Evolutionary conservation across 768 basidiomycete species (phyloP), one percentile per base, ranked within the genome.

Genomic region (Suillus sp.): DNA sequence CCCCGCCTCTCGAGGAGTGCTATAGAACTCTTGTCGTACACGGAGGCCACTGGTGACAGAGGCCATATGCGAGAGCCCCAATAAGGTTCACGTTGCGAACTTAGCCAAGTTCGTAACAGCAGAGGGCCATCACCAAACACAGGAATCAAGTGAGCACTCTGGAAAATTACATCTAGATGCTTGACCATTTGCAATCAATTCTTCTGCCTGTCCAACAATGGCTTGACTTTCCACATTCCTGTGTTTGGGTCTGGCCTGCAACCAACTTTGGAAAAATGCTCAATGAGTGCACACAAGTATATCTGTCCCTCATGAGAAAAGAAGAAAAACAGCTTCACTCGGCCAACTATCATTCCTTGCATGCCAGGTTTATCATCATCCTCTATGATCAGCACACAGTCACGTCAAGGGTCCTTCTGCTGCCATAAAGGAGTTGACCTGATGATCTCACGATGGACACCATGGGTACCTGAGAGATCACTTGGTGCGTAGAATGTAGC

Each of bases 131-230:
- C 11, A 11, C 72, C 73, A 62, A 68, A 73, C 20, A 74, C 64
- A 11, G 67, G 69, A 35, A 76, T 69, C 1, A 78, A 56, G 65
- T 80, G 78, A 5, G 74, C 75, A 51, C 69, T 67, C 2, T 71
- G 70, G 5, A 75, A 30, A 56, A 79, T 72, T 1, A 72, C 59
- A 54, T 78, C 74, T 2, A 79, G 25, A 37, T 74, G 68, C 48
- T 77, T 71, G 7, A 78, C 65, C 1, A 68, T 61, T 20, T 69
- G 58, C 18, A 64, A 51, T 2, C 32, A 67, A 34, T 45, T 35
- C 20, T 43, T 42, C 20, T n/a, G 30, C 42, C 32, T 30, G 27
- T 62, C 37, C 16, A 34, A 42, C 20, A 56, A 40, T 16, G 64
- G 50, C 22, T 30, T 32, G 9, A 62, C 63, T 35, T 43, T 56